phyloP scores from a whole-genome alignment of 768 basidiomycete genomes.

The Suillus decipiens region DNA sequence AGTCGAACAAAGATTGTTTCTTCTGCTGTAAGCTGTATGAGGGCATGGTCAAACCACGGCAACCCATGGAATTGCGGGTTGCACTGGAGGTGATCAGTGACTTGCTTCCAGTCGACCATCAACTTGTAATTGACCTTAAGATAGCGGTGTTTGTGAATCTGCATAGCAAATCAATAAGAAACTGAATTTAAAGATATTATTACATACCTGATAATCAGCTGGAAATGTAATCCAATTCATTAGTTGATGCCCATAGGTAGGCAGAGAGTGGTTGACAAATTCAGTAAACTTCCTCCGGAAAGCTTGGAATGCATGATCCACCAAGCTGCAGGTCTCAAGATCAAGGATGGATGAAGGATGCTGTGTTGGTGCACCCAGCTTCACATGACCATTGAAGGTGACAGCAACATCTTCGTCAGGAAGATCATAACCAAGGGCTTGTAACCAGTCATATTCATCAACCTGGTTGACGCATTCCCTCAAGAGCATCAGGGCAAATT shows the following conservation, averaged over 20 bases:
- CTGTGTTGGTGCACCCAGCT: neutral
- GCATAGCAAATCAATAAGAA: neutral
- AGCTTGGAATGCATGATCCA: neutral
- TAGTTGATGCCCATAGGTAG: slow-evolving; percentile 2
- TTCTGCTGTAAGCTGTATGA: slow-evolving; percentile 1
- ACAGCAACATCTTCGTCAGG: neutral
- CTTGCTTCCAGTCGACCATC: slow-evolving; percentile 26
- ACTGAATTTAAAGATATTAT: neutral
- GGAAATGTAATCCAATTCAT: slow-evolving; percentile 6
- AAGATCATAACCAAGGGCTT: slow-evolving; percentile 13
- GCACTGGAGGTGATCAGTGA: slow-evolving; percentile 29
- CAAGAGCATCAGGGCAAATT: slow-evolving; percentile 9
- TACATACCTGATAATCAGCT: neutral
- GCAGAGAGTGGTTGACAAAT: slow-evolving; percentile 7
- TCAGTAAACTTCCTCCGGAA: slow-evolving; percentile 7
- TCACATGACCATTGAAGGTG: neutral
- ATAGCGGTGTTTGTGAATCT: slow-evolving; percentile 29
- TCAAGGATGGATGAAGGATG: neutral
- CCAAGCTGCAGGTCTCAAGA: neutral
- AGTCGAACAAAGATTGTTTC: neutral
- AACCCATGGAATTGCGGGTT: slow-evolving; percentile 31
- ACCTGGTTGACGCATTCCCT: slow-evolving; percentile 3
- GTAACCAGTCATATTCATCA: slow-evolving; percentile 18
- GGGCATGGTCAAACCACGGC: slow-evolving; percentile 26
- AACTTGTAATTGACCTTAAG: slow-evolving; percentile 31